Evolutionary conservation across 768 basidiomycete species (phyloP).

Genomic region (Serendipita sp.): DNA sequence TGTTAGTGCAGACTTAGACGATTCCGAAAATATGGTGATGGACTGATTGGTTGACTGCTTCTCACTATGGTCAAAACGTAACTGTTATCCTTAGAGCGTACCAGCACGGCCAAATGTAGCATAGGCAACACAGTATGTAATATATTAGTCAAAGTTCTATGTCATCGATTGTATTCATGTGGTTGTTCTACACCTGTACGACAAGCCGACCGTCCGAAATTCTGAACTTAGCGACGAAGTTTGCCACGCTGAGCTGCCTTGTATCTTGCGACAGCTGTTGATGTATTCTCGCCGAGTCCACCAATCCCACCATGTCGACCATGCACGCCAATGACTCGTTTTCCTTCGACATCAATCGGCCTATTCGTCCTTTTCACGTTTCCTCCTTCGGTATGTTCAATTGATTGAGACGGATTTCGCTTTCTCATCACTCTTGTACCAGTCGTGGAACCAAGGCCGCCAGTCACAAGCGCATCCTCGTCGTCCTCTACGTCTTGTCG

Average conservation of each 20-base stretch:
- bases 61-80: too few relatives aligned
- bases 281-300: slow-evolving; percentile 22
- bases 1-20: too few relatives aligned
- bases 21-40: too few relatives aligned
- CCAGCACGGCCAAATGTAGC: too few relatives aligned
- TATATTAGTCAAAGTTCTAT: too few relatives aligned
- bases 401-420: neutral
- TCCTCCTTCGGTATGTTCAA: neutral
- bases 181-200: too few relatives aligned
- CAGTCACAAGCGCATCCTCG: neutral
- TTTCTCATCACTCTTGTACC: neutral
- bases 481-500: neutral
- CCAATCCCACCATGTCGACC: neutral
- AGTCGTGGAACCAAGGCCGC: neutral
- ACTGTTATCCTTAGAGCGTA: too few relatives aligned
- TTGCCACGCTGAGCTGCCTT: slow-evolving; percentile 23
- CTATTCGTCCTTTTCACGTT: neutral
- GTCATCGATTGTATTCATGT: too few relatives aligned
- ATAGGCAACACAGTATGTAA: too few relatives aligned
- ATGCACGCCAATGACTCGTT: neutral
- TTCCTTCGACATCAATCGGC: neutral
- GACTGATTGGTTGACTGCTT: too few relatives aligned
- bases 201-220: too few relatives aligned
- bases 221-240: neutral
- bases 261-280: slow-evolving; percentile 45